Evolutionary conservation across 2,329 filamentous ascomycete genomes (phyloP).

Genomic region (Nigrospora oryzae): DNA sequence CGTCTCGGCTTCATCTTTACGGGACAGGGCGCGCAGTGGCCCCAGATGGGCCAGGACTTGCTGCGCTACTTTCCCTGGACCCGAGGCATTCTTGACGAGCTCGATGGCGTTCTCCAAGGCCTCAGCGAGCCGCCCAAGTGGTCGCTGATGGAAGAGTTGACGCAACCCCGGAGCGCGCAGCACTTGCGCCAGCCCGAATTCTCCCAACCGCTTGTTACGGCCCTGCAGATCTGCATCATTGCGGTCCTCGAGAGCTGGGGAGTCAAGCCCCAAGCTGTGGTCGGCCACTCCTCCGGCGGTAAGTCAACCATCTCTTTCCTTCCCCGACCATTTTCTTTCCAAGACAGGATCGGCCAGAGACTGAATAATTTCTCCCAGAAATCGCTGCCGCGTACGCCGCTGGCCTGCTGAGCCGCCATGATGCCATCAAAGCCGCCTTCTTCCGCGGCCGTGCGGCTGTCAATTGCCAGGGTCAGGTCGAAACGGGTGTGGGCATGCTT

Average conservation of each 20-base stretch:
- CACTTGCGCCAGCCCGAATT: conserved; percentile 10
- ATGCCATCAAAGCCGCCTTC: conserved; percentile 9
- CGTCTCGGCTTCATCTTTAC: conserved; percentile 11
- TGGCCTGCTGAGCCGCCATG: background rate
- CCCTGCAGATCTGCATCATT: conserved; percentile 7
- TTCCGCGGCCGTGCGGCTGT: conserved; percentile 6
- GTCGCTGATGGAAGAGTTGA: conserved; percentile 13
- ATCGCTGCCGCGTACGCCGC: conserved; percentile 10
- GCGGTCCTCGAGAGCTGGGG: conserved; percentile 6
- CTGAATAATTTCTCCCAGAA: too few species aligned
- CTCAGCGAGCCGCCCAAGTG: conserved; percentile 8
- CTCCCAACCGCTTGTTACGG: conserved; percentile 11
- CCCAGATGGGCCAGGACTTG: conserved; percentile 11
- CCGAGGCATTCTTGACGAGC: conserved; percentile 4
- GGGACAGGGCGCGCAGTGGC: conserved; percentile 15
- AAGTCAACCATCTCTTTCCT: too few species aligned
- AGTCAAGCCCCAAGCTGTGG: conserved; percentile 1
- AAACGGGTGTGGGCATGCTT: conserved; percentile 8
- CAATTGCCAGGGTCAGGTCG: background rate
- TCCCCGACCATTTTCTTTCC: too few species aligned
- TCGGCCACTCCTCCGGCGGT: conserved; percentile 14
- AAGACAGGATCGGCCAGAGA: too few species aligned
- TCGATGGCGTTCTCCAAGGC: conserved; percentile 10
- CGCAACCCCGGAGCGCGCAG: conserved; percentile 4
- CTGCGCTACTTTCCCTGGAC: conserved; percentile 3